phyloP scores from a whole-genome alignment of 768 basidiomycete species.

The Calocera cornea region DNA sequence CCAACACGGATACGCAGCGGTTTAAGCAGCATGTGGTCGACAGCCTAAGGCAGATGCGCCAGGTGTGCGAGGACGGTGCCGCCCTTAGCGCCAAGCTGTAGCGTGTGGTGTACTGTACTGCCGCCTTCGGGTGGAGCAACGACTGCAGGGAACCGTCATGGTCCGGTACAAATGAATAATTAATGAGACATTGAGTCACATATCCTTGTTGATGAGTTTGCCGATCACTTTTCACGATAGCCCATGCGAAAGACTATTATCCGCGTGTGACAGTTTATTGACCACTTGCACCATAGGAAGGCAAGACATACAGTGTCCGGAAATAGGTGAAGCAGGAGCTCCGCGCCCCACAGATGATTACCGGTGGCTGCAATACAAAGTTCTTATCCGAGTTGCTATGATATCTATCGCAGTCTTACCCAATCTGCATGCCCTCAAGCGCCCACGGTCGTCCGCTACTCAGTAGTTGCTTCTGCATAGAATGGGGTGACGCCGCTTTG shows the following conservation, averaged over 20 bases:
- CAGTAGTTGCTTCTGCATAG: not conserved
- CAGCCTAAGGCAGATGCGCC: slow-evolving; percentile 57
- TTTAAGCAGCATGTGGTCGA: slow-evolving; percentile 51
- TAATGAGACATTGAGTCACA: not conserved
- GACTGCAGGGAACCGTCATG: not conserved
- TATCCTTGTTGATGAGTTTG: not conserved
- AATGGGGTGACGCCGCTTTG: not conserved
- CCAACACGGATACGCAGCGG: slow-evolving; percentile 50
- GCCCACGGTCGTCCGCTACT: too few relatives aligned
- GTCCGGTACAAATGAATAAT: not conserved
- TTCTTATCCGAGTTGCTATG: not conserved
- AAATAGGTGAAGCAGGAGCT: not conserved
- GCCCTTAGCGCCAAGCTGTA: not conserved
- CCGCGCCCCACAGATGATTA: too few relatives aligned
- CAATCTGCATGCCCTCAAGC: not conserved
- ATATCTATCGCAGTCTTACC: not conserved
- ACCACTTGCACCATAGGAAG: not conserved
- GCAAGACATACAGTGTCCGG: not conserved
- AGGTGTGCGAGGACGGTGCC: slow-evolving; percentile 33
- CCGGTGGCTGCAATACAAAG: not conserved
- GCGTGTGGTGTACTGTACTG: not conserved
- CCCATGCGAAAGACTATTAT: too few relatives aligned
- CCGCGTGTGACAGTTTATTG: too few relatives aligned
- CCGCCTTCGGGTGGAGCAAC: not conserved
- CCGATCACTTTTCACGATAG: not conserved